These are phyloP conservation scores for Botrytis elliptica DNA, from an alignment of 2,329 filamentous ascomycete genomes.

Conservation along the genomic window DNA sequence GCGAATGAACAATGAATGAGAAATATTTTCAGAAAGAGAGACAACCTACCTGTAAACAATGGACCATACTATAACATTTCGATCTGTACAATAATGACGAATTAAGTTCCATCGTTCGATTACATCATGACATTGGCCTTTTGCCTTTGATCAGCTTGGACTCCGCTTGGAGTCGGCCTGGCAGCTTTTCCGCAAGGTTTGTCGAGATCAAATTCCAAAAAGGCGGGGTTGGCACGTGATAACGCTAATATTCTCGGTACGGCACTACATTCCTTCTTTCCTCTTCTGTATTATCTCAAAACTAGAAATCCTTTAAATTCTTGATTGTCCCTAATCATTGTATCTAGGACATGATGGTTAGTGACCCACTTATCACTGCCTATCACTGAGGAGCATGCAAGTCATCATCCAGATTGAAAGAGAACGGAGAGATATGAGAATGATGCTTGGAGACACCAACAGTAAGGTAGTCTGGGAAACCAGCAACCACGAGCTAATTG, in stretches of 20 bases:
- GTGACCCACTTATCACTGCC: background rate
- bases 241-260: background rate
- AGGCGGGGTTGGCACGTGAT: background rate
- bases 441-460: background rate
- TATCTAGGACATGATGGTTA: background rate
- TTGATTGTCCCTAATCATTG: background rate
- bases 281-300: background rate
- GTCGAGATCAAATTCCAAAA: background rate
- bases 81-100: background rate
- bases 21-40: background rate
- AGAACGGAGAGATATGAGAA: background rate
- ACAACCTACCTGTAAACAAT: background rate
- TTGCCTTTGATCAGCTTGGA: background rate
- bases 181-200: background rate
- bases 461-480: background rate
- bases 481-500: background rate
- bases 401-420: background rate
- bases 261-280: background rate
- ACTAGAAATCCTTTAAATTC: background rate
- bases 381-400: background rate
- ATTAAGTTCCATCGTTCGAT: background rate
- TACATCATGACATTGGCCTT: slow-evolving; percentile 10
- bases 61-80: background rate
- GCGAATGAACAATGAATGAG: background rate
- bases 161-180: background rate